Evolutionary conservation across 495 filamentous ascomycete genomes (phyloP).

Genomic region (Aspergillus steynii): DNA sequence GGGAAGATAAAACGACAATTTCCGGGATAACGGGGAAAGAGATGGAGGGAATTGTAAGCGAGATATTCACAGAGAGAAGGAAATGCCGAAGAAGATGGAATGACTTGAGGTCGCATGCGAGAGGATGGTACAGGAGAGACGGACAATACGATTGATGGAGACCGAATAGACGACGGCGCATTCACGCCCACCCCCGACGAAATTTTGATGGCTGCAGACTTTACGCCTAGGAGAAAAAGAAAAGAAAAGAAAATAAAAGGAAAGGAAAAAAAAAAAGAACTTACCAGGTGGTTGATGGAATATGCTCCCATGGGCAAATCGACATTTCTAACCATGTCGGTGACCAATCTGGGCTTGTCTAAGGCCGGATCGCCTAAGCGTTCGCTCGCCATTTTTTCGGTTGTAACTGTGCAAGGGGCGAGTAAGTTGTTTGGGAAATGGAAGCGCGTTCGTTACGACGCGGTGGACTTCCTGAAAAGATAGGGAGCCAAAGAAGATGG

Average conservation of each 20-base stretch:
- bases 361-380: constrained; percentile 24
- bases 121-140: no score
- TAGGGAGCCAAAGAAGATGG: no score
- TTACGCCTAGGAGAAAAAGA: no score
- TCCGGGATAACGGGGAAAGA: neutral
- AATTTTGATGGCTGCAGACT: no score
- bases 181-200: no score
- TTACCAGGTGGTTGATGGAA: constrained; percentile 26
- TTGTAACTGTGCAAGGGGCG: neutral
- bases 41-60: neutral
- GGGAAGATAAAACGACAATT: neutral
- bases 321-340: constrained; percentile 29
- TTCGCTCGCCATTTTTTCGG: constrained; percentile 8
- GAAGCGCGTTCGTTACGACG: no score
- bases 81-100: neutral
- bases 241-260: no score
- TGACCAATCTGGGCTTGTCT: constrained; percentile 20
- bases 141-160: no score
- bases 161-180: no score
- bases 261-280: constrained; percentile 5
- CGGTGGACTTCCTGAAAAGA: no score
- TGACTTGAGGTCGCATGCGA: no score
- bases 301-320: constrained; percentile 31
- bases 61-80: neutral
- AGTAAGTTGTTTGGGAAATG: neutral